These are phyloP conservation scores for Lomentospora prolificans DNA, from an alignment of 2,329 filamentous ascomycete species.

Conservation along the genomic window DNA sequence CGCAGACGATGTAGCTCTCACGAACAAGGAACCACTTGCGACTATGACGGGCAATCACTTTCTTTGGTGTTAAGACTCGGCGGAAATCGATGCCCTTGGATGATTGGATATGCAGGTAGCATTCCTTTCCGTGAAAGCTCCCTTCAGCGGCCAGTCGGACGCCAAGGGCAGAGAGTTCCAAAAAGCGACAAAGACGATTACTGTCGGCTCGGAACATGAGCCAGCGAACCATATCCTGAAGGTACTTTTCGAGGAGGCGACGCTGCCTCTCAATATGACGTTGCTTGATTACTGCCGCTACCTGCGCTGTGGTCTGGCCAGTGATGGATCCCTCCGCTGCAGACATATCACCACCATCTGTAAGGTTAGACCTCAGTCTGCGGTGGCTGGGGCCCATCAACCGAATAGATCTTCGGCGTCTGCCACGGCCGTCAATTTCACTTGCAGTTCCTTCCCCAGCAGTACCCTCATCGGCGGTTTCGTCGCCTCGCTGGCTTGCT, in stretches of 20 bases:
- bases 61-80: conserved; percentile 65
- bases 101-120: conserved; percentile 83
- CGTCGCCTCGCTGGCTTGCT: conserved; percentile 28
- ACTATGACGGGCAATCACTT: conserved; percentile 72
- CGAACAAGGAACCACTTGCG: conserved; percentile 98
- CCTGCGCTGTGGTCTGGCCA: conserved; percentile 35
- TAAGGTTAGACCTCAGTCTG: conserved; percentile 35
- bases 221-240: conserved; percentile 90
- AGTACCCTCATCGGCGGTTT: conserved; percentile 49
- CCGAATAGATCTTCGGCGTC: background rate
- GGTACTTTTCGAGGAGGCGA: conserved; percentile 76
- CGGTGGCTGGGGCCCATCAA: conserved; percentile 18
- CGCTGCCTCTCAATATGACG: conserved; percentile 75
- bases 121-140: conserved; percentile 96
- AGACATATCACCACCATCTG: conserved; percentile 36
- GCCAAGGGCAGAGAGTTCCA: conserved; percentile 88
- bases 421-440: conserved; percentile 15
- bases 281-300: conserved; percentile 38
- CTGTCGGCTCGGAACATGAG: conserved; percentile 95
- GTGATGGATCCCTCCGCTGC: conserved; percentile 21
- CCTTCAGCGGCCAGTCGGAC: conserved; percentile 90
- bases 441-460: conserved; percentile 40
- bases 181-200: conserved; percentile 89
- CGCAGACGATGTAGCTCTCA: conserved; percentile 94
- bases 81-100: conserved; percentile 82